These are phyloP conservation scores for Paxillus involutus DNA, from an alignment of 768 basidiomycete genomes.

Conservation along the genomic window DNA sequence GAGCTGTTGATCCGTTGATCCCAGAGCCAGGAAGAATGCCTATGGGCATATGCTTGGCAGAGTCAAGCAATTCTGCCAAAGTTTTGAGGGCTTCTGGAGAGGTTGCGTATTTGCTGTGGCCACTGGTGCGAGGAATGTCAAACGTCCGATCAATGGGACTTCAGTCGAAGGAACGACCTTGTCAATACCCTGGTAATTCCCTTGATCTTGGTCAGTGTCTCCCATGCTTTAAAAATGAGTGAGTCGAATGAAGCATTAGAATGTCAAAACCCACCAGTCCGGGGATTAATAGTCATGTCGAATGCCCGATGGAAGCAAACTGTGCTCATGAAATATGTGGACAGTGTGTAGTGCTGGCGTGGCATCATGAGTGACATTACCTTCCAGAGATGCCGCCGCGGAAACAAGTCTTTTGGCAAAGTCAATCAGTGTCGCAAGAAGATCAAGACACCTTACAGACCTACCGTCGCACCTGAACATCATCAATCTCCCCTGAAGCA, in stretches of 20 bases:
- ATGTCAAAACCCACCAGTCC: constrained; percentile 42
- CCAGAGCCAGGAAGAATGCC: constrained; percentile 75
- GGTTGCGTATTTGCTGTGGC: constrained; percentile 45
- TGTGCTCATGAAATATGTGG: constrained; percentile 23
- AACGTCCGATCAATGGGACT: neutral
- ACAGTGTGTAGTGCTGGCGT: neutral
- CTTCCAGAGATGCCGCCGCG: constrained; percentile 61
- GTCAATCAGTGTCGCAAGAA: neutral
- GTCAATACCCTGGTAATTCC: constrained; percentile 79
- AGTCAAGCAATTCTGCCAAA: constrained; percentile 40
- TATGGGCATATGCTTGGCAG: constrained; percentile 14
- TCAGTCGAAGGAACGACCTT: constrained; percentile 46
- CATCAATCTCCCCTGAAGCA: constrained; percentile 56
- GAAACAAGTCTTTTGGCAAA: constrained; percentile 46
- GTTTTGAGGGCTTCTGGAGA: constrained; percentile 38
- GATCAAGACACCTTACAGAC: neutral
- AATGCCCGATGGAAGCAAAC: constrained; percentile 82
- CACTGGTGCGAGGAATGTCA: constrained; percentile 38
- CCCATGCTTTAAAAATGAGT: constrained; percentile 22
- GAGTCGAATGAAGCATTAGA: neutral
- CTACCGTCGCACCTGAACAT: constrained; percentile 52
- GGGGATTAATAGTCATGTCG: constrained; percentile 62
- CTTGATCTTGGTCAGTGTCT: constrained; percentile 51
- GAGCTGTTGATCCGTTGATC: constrained; percentile 59
- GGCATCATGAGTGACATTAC: constrained; percentile 31